Evolutionary conservation across 495 filamentous ascomycete genomes (phyloP), one percentile per base, ranked within the genome.

Genomic region (Tuber magnatum): DNA sequence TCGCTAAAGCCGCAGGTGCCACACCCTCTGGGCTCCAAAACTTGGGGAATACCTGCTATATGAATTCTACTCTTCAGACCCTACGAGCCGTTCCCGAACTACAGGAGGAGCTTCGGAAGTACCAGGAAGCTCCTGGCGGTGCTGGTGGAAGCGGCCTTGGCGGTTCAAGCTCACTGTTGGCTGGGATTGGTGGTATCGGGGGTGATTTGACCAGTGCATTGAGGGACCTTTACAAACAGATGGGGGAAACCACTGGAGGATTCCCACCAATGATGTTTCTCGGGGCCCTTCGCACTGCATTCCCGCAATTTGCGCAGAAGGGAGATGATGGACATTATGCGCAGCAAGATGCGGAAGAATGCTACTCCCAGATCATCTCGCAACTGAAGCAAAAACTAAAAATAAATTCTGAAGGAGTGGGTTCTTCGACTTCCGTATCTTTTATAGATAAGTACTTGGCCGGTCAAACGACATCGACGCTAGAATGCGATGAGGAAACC

Each of bases 321-420:
- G 88, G 92, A 39, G 92, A 91, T 78, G 91, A 90, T 44, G 93
- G 93, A 0, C 87, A 90, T 69, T 98, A 90, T 82, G 93, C 94
- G 12, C 95, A 99, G 82, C 95, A 99, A 84, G 95, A 99, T 86
- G 95, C 95, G 2, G 95, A 99, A 82, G 95, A 99, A 83, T 97
- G 94, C 28, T 99, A 94, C 92, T 96, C 96, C 35, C 94, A 98
- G 82, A 97, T 99, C 71, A 83, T 99, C 9, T 89, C 89, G n/a
- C 92, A 94, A 82, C 85, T 99, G 69, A 90, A 91, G 44, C 88
- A 91, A 77, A 96, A 92, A 82, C 84, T 97, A 73, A 91, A 90
- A 82, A 85, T 92, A 73, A 88, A 88, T 74, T 71, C 81, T 2
- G 87, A 85, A 4, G 56, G 28, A 65, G 85, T 85, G 16, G 82